Base-by-base conservation (phyloP, 1,284 basidiomycete genomes). In the Vanrija humicola region DNA sequence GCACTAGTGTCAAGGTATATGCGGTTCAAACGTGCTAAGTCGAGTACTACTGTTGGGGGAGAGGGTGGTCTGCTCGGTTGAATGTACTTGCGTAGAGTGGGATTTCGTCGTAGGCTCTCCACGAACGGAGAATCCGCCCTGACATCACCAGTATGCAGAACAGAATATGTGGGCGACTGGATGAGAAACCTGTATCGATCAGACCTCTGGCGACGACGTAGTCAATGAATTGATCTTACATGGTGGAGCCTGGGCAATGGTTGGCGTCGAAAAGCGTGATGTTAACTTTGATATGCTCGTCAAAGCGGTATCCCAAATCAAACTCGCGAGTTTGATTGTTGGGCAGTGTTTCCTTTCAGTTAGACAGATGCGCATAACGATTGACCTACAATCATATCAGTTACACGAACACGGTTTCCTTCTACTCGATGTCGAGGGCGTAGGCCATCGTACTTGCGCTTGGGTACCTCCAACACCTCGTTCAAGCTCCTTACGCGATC, bases 81-180 rank as follows among this genome's bases (percentile, higher is more conserved):
- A 6, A 92, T 68, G 62, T 89, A 96, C 10, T 83, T 81, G 59
- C 86, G 82, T 10, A 96, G 76, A 55, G 82, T 82, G 0, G 87
- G 86, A 63, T 89, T 87, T 8, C 83, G 80, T 16, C 73, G 77
- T 1, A 97, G 73, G 2, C 80, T 80, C 5, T 87, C 81, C 34
- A 94, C 73, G 67, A 89, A 89, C 79, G 84, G 85, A 0, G 82
- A 80, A 69, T 97, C 94, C 0, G 89, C 90, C 43, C 94, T 83
- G 51, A 97, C 81, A 73, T 98, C 94, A 18, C 94, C 94, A 0
- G 93, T 97, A 68, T 97, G 91, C 5, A 98, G 82, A 18, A 96
- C 79, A 0, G 89, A 81, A 6, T 86, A 85, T 46, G 82, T 72
- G 2, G 76, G 47, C 6, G 90, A 89, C 68, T 91, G 88, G 52